Evolutionary conservation across 2,329 filamentous ascomycete species (phyloP), one percentile per base, ranked within the genome.

Genomic region (Trichoderma sp.): DNA sequence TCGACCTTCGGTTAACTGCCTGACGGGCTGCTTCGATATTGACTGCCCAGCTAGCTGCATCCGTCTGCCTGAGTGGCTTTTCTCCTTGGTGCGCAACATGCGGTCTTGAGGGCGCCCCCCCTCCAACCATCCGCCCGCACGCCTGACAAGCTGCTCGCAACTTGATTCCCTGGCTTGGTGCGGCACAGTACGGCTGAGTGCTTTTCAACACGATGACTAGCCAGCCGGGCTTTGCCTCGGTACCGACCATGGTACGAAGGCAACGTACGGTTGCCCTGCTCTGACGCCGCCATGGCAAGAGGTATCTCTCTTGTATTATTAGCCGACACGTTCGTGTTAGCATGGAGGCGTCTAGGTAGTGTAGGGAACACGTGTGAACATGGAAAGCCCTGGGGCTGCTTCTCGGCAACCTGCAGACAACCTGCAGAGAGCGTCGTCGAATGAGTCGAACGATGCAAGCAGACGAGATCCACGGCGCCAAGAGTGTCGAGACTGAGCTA

Each of bases 1-100:
- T 56, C 52, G 37, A 48, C 50, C 35, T 32, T 64, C 52, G 61
- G 61, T 34, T 56, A 56, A 27, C 35, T 45, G 61, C n/a, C 22
- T 35, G n/a, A 48, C 42, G 61, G 32, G 50, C 34, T 32, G 15
- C 52, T 48, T 48, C 42, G 42, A 42, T 64, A 64, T 56, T 54
- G 61, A 45, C n/a, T 56, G 52, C 19, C 19, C 52, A 56, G 27
- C 42, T 64, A 64, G 61, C 61, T 64, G 61, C 61, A 64, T 64
- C 29, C 37, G 52, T n/a, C 50, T 32, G 60, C 60, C 35, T 37
- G 59, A 22, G 37, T 57, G 52, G 52, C 52, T 54, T 54, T 53
- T 32, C 17, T 32, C 50, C 50, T 19, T 32, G 53, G 17, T 64
- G 29, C 17, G 15, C 25, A 42, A 39, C 34, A n/a, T 42, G 60